Evolutionary conservation across 2,329 filamentous ascomycete species (phyloP).

Genomic region (Amesomyces nigricolor): DNA sequence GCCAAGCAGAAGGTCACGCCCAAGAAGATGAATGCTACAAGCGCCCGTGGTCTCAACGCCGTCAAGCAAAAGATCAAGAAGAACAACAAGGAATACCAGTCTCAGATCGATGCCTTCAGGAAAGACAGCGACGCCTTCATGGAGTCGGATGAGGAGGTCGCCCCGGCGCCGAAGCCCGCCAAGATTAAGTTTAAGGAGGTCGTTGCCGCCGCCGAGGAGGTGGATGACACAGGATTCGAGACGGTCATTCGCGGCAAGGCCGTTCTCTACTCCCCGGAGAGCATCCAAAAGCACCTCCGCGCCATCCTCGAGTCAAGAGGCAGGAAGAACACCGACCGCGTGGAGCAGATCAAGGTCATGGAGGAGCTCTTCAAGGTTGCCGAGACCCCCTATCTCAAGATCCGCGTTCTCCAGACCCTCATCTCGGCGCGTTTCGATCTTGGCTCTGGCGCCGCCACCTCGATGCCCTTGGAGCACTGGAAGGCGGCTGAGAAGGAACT

Average conservation of each 20-base stretch:
- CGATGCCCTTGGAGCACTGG: constrained; percentile 96
- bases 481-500: constrained; percentile 89
- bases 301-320: constrained; percentile 91
- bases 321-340: constrained; percentile 96
- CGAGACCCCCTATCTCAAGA: constrained; percentile 84
- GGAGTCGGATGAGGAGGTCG: constrained; percentile 75
- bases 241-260: constrained; percentile 85
- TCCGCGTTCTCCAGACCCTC: constrained; percentile 84
- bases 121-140: constrained; percentile 82
- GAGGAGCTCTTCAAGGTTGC: constrained; percentile 91
- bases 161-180: constrained; percentile 47
- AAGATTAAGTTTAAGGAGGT: constrained; percentile 44
- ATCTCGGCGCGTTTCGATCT: constrained; percentile 94
- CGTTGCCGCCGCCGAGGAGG: constrained; percentile 42
- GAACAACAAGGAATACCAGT: constrained; percentile 91
- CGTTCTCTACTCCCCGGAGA: constrained; percentile 89
- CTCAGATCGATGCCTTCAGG: constrained; percentile 81
- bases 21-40: constrained; percentile 99
- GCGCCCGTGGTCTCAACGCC: constrained; percentile 88
- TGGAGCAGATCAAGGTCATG: constrained; percentile 95
- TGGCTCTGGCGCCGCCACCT: constrained; percentile 66
- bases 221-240: constrained; percentile 76
- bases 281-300: constrained; percentile 94
- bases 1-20: constrained; percentile 92
- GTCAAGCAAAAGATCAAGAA: constrained; percentile 99